Conservation (phyloP, 2,329 filamentous ascomycete genomes). For the Penicillium sp. region DNA sequence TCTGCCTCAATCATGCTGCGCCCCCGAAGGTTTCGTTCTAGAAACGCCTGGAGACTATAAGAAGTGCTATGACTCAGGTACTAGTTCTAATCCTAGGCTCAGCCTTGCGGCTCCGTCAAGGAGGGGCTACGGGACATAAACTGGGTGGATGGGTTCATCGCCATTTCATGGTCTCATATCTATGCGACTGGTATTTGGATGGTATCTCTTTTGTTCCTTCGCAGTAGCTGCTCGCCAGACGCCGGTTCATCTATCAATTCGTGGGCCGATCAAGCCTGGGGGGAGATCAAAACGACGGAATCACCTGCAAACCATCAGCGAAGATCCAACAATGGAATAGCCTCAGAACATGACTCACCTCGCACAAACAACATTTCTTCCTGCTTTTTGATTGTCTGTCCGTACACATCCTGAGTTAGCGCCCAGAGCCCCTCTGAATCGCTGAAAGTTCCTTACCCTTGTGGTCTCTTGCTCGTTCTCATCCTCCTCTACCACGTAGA, state of each 20-base stretch:
- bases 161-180: slow-evolving; percentile 23
- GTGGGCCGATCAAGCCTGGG: slow-evolving; percentile 46
- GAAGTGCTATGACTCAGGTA: slow-evolving; percentile 8
- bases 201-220: slow-evolving; percentile 17
- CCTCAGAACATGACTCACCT: slow-evolving; percentile 57
- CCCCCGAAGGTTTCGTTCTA: slow-evolving; percentile 2
- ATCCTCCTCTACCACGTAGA: slow-evolving; percentile 89
- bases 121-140: not conserved
- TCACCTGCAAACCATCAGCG: slow-evolving; percentile 55
- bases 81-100: not conserved
- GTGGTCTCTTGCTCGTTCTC: slow-evolving; percentile 71
- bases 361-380: slow-evolving; percentile 98
- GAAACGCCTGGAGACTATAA: not conserved
- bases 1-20: slow-evolving; percentile 8
- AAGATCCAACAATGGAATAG: slow-evolving; percentile 8
- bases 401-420: slow-evolving; percentile 10
- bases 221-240: slow-evolving; percentile 16
- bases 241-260: slow-evolving; percentile 17
- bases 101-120: slow-evolving; percentile 11
- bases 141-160: slow-evolving; percentile 15
- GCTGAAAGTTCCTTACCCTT: slow-evolving; percentile 54
- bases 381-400: slow-evolving; percentile 87
- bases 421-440: not conserved
- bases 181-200: slow-evolving; percentile 18
- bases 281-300: slow-evolving; percentile 70